Percentiles rank a stretch among this genome's conserved stretches.
phyloP scores from a whole-genome alignment of 1,139 yeast species.

The Zhuliangozyma parablackwelliae region DNA sequence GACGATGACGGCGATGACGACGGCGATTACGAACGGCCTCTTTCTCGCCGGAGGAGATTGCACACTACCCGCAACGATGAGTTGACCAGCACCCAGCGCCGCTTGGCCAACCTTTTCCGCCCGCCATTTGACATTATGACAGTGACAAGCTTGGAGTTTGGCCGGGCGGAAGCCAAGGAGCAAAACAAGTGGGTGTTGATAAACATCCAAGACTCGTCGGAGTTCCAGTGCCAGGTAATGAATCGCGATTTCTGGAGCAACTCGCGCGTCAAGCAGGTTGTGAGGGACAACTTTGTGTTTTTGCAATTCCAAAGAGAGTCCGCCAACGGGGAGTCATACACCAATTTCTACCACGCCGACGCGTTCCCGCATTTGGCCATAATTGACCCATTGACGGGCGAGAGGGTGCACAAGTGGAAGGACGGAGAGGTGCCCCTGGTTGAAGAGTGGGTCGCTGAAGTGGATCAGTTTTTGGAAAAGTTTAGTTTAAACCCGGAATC shows the following conservation, averaged over 20 bases:
- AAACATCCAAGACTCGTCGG: constrained; percentile 80
- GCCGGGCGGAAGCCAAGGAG: constrained; percentile 61
- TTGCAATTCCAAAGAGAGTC: constrained; percentile 79
- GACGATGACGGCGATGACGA: constrained; percentile 29
- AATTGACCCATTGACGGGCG: constrained; percentile 93
- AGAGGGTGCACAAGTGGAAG: constrained; percentile 69
- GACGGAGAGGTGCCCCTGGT: constrained; percentile 56
- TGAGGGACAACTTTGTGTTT: constrained; percentile 69
- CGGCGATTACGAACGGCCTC: constrained; percentile 11
- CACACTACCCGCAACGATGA: constrained; percentile 26
- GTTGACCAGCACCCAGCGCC: constrained; percentile 58
- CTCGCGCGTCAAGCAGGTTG: constrained; percentile 55
- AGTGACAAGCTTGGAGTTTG: constrained; percentile 62
- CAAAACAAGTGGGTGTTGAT: constrained; percentile 78
- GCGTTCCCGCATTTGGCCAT: constrained; percentile 86
- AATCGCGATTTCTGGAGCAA: constrained; percentile 94
- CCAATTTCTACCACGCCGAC: constrained; percentile 63
- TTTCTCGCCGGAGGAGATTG: constrained; percentile 27
- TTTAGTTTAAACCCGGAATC: constrained; percentile 65
- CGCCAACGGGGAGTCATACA: constrained; percentile 64
- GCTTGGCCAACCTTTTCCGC: constrained; percentile 76
- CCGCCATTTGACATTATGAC: constrained; percentile 92
- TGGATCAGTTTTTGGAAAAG: constrained; percentile 53
- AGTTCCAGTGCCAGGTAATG: constrained; percentile 82
- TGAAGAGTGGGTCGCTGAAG: constrained; percentile 56